These are phyloP conservation scores for Cupressus sempervirens DNA, from an alignment of 75 land plant genomes.

Conservation along the genomic window DNA sequence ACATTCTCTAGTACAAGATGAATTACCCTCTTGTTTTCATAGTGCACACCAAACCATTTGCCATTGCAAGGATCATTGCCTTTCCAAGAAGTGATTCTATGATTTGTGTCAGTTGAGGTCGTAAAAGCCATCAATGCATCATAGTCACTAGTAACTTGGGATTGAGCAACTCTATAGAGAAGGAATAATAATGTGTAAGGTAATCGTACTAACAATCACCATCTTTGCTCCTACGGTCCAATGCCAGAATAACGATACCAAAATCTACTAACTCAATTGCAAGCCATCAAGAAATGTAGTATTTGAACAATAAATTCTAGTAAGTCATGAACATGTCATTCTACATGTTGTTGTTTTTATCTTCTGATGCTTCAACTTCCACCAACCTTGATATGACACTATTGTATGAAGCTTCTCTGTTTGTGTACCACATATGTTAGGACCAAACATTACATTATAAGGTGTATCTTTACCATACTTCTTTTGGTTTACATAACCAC, in stretches of 20 bases:
- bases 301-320: neutral
- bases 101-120: slow-evolving; percentile 16
- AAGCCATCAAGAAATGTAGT: neutral
- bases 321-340: neutral
- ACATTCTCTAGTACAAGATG: slow-evolving; percentile 28
- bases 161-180: neutral
- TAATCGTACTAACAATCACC: neutral
- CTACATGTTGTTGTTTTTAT: too few relatives aligned
- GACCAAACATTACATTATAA: too few relatives aligned
- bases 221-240: neutral
- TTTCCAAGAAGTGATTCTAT: slow-evolving; percentile 20
- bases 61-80: slow-evolving; percentile 23
- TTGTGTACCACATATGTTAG: too few relatives aligned
- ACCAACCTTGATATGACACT: too few relatives aligned
- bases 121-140: slow-evolving; percentile 18
- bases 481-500: too few relatives aligned
- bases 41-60: slow-evolving; percentile 29
- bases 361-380: too few relatives aligned
- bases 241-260: neutral
- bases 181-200: neutral
- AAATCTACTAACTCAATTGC: neutral
- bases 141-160: neutral
- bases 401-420: too few relatives aligned
- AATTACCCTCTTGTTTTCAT: slow-evolving; percentile 17
- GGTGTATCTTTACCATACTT: too few relatives aligned